Base-by-base conservation (phyloP, 768 basidiomycete genomes). In the Trametes coccinea region DNA sequence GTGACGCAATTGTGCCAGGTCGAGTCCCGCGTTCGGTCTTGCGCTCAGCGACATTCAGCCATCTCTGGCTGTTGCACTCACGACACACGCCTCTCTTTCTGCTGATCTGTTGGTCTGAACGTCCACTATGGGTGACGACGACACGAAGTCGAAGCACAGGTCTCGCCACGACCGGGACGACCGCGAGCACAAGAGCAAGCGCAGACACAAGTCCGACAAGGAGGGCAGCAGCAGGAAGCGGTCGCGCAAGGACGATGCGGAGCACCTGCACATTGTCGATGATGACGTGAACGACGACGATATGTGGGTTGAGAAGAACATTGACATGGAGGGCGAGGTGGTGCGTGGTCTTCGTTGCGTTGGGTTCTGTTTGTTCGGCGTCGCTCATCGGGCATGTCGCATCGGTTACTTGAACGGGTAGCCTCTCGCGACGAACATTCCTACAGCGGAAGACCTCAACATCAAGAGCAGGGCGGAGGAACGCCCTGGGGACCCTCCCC, bases 271-370 rank as follows among this genome's bases (percentile, higher is more conserved):
- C 7, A 78, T 85, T 37, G 77, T 82, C 0, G 92, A 92, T 70
- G 90, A 93, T 67, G 89, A 94, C 69, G 80, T 82, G 14, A 78
- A 85, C 62, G 87, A 86, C 70, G 85, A 87, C 16, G 87, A 87
- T 57, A 82, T 92, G 77, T 95, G 93, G 93, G 82, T 87, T 27
- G 94, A 94, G 77, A 93, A 92, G 79, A 91, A 92, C 66, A 85
- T 93, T 40, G 86, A 87, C 69, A 82, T 86, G 77, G 88, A 88
- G 54, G 87, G 89, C 16, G 88, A 90, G 73, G 78, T 80, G 70
- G 90, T 92, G 71, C 66, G 85, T 80, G n/a, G 7, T 53, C 55
- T 27, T 33, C 56, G 34, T 37, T 37, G 22, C 22, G 22, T 22
- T 22, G 22, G 5, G 34, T 37, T 37, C 34, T 37, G 34, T 37